Percentiles rank a stretch among this genome's conserved stretches.
phyloP scores from a whole-genome alignment of 257 asterid genomes.

The Jasminum sambac region DNA sequence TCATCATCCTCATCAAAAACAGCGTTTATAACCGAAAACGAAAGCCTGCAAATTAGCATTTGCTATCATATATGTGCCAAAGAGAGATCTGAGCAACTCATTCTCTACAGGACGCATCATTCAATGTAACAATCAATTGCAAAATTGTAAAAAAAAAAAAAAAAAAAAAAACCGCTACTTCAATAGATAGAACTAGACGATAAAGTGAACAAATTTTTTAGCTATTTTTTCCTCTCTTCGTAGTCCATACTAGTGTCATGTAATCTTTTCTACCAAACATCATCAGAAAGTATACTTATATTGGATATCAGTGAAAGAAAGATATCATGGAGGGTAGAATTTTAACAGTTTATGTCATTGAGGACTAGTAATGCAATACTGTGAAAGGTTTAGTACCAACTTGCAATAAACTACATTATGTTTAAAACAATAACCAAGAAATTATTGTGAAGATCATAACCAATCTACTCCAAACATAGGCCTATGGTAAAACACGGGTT shows the following conservation, averaged over 20 bases:
- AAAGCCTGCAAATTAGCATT: constrained; percentile 53
- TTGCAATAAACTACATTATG: not conserved
- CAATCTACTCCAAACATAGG: constrained; percentile 14
- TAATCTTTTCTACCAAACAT: not conserved
- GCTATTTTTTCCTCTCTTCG: not conserved
- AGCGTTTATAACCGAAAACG: constrained; percentile 53
- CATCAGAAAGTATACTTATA: not conserved
- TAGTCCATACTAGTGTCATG: not conserved
- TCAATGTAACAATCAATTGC: constrained; percentile 6
- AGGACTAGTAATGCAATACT: not conserved
- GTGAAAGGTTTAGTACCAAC: not conserved
- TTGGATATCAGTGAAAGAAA: not conserved
- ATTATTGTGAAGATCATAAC: not conserved
- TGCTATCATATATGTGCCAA: not conserved
- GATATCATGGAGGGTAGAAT: not conserved
- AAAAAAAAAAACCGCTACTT: too few relatives aligned
- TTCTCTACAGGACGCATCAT: not conserved
- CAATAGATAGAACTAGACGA: too few relatives aligned
- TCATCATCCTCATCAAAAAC: constrained; percentile 67
- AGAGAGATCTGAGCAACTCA: not conserved
- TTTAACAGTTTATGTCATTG: not conserved
- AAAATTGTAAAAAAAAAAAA: too few relatives aligned
- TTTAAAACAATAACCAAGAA: not conserved
- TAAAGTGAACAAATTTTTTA: too few relatives aligned
- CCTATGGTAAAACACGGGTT: constrained; percentile 2